Percentiles rank a stretch among this genome's conserved stretches.
Evolutionary conservation across 2,329 filamentous ascomycete species (phyloP).

Genomic region (Didymellaceae sp.): DNA sequence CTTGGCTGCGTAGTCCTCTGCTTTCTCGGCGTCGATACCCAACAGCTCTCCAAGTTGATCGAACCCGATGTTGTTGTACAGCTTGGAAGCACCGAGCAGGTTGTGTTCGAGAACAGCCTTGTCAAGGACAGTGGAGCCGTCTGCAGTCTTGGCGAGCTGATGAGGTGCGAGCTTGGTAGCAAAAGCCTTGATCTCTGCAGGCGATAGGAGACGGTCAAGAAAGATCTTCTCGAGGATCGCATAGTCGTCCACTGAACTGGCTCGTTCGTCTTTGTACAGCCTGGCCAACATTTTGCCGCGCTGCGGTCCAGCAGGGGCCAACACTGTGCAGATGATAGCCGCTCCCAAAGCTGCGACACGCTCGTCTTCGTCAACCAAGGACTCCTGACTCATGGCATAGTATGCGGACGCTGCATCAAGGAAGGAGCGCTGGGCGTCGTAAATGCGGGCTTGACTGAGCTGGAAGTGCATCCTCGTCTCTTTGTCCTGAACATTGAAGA

Average conservation of each 20-base stretch:
- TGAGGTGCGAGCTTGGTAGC: slow-evolving; percentile 81
- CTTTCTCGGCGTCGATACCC: slow-evolving; percentile 78
- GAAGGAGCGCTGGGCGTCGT: slow-evolving; percentile 89
- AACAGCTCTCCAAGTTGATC: slow-evolving; percentile 78
- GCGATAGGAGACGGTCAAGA: slow-evolving; percentile 80
- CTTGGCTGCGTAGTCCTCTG: slow-evolving; percentile 87
- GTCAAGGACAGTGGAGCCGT: slow-evolving; percentile 90
- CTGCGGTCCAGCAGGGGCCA: slow-evolving; percentile 87
- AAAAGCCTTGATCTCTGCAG: slow-evolving; percentile 86
- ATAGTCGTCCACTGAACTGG: slow-evolving; percentile 76
- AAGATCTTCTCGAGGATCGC: slow-evolving; percentile 97
- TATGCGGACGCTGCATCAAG: slow-evolving; percentile 87
- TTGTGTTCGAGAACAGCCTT: slow-evolving; percentile 97
- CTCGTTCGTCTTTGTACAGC: slow-evolving; percentile 92
- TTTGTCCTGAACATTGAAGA: slow-evolving; percentile 76
- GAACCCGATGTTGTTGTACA: slow-evolving; percentile 60
- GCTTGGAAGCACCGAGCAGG: slow-evolving; percentile 77
- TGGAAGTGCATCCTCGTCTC: slow-evolving; percentile 83
- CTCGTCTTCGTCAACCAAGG: slow-evolving; percentile 83
- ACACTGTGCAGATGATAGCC: slow-evolving; percentile 88
- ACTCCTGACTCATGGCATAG: slow-evolving; percentile 81
- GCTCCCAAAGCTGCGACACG: slow-evolving; percentile 82
- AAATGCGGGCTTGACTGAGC: slow-evolving; percentile 89
- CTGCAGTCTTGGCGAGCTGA: slow-evolving; percentile 86
- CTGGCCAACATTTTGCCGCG: slow-evolving; percentile 80